A percentile compares a stretch with the other conserved stretches of the same genome.
These are phyloP conservation scores for Flaveria trinervia DNA, from an alignment of 129 eudicot species.

Conservation along the genomic window DNA sequence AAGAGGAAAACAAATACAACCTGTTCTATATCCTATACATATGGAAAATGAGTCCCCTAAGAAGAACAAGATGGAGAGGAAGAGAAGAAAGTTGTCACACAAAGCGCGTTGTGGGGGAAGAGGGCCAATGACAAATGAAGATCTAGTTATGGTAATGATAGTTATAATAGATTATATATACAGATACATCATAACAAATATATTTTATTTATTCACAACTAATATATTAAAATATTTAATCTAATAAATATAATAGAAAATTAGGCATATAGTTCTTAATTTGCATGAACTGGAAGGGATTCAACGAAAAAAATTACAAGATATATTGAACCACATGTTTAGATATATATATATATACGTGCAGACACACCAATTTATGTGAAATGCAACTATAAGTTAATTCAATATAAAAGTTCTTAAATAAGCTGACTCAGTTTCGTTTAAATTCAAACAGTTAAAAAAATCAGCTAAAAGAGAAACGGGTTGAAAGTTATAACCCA, in stretches of 20 bases:
- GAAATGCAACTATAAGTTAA: not conserved
- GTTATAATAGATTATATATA: too few species aligned
- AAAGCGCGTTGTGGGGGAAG: too few species aligned
- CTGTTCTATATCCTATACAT: too few species aligned
- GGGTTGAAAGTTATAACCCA: not conserved
- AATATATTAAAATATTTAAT: too few species aligned
- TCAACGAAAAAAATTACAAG: not conserved
- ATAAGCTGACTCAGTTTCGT: not conserved
- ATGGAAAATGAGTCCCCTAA: too few species aligned
- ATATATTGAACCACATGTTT: not conserved
- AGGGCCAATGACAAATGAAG: too few species aligned
- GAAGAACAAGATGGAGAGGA: too few species aligned
- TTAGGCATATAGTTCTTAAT: constrained; percentile 17
- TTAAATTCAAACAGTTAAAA: not conserved
- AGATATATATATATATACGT: not conserved
- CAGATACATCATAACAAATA: not conserved
- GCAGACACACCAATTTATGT: not conserved
- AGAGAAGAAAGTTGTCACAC: too few species aligned
- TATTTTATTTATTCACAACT: not conserved
- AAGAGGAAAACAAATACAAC: too few species aligned
- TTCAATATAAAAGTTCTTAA: not conserved
- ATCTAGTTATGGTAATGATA: too few species aligned
- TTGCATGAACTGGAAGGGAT: not conserved
- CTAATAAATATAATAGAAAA: not conserved
- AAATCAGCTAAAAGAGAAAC: not conserved